Conservation (phyloP, 148 eudicot species). For the Nyssa sinensis region DNA sequence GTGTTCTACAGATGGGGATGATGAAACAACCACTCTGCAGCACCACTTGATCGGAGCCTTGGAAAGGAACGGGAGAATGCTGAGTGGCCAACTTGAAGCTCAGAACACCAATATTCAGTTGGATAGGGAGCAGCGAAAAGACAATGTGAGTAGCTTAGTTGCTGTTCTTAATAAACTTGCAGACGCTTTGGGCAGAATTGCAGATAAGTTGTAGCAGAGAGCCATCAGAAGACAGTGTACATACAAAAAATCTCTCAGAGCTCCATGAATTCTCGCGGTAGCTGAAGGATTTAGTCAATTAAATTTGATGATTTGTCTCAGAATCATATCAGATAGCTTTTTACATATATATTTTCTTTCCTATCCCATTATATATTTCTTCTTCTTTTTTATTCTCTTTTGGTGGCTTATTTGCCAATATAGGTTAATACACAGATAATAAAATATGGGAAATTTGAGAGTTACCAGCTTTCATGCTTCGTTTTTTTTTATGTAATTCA, state of each 20-base stretch:
- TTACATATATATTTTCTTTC: background rate
- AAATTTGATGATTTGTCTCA: background rate
- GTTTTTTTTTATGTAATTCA: background rate
- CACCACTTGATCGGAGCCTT: conserved; percentile 50
- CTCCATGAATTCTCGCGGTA: conserved; percentile 7
- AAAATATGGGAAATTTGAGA: conserved; percentile 13
- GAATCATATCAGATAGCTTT: conserved; percentile 10
- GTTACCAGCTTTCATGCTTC: background rate
- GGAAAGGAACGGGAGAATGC: conserved; percentile 66
- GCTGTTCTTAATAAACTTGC: conserved; percentile 79
- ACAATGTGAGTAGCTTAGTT: conserved; percentile 58
- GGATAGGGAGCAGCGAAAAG: conserved; percentile 79
- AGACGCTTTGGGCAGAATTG: conserved; percentile 80
- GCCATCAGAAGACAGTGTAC: conserved; percentile 13
- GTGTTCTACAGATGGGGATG: conserved; percentile 34
- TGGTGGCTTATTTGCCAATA: conserved; percentile 14
- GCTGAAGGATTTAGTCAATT: conserved; percentile 13
- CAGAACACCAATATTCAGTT: conserved; percentile 59
- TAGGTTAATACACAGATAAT: conserved; percentile 14
- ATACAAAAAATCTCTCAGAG: conserved; percentile 11
- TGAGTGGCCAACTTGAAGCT: conserved; percentile 67
- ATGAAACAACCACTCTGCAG: conserved; percentile 29
- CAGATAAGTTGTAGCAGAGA: conserved; percentile 74
- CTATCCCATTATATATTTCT: background rate
- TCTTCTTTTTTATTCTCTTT: background rate